A percentile compares a stretch with the other conserved stretches of the same genome.
phyloP scores from a whole-genome alignment of 2,329 filamentous ascomycete species.

The Zymoseptoria ardabiliae region DNA sequence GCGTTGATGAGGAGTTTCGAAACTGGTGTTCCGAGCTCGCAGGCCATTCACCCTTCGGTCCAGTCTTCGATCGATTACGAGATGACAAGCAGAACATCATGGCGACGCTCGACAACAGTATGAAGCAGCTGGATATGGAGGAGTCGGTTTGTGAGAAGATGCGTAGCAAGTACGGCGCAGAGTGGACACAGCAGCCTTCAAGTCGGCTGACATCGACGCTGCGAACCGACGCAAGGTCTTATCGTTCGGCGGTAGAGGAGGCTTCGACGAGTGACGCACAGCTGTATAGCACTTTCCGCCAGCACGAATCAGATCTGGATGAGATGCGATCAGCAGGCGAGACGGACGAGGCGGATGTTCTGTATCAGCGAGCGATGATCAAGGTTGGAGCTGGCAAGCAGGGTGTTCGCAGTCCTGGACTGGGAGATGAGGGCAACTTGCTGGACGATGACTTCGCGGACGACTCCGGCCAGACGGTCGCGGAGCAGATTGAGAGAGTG shows the following conservation, averaged over 20 bases:
- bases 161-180: conserved; percentile 89
- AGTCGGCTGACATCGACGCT: conserved; percentile 81
- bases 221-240: conserved; percentile 77
- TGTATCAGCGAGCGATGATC: conserved; percentile 81
- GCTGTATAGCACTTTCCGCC: conserved; percentile 72
- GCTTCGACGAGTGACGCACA: conserved; percentile 80
- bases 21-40: conserved; percentile 92
- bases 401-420: conserved; percentile 48
- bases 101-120: conserved; percentile 65
- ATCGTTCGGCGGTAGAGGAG: conserved; percentile 82
- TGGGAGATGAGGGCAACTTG: conserved; percentile 61
- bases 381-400: conserved; percentile 64
- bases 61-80: conserved; percentile 71
- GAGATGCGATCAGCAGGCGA: conserved; percentile 90
- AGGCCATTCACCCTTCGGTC: conserved; percentile 69
- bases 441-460: conserved; percentile 89
- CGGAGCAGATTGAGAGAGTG: conserved; percentile 81
- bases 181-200: conserved; percentile 97
- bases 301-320: conserved; percentile 82
- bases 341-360: conserved; percentile 73
- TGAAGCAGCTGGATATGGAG: conserved; percentile 89
- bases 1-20: conserved; percentile 83
- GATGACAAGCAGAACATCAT: conserved; percentile 70
- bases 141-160: conserved; percentile 99
- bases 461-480: conserved; percentile 69